Evolutionary conservation across 805 yeast species (phyloP).

Genomic region (Candida bentonensis): DNA sequence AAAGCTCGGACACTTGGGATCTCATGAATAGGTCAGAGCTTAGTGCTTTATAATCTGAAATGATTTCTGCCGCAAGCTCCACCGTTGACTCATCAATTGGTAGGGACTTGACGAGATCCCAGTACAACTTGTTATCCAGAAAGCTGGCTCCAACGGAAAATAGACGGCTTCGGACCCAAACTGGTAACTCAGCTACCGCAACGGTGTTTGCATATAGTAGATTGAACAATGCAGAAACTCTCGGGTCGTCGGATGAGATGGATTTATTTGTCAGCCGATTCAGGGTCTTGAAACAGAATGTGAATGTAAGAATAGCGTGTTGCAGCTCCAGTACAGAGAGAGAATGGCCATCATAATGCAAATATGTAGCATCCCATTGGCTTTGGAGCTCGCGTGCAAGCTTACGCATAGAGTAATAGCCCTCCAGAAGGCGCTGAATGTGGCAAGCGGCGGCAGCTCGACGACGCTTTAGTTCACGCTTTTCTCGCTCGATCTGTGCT

Average conservation of each 20-base stretch:
- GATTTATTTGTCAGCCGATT: slow-evolving; percentile 4
- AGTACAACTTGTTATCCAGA: not conserved
- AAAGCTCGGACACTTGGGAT: not conserved
- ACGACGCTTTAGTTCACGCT: slow-evolving; percentile 42
- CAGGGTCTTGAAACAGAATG: slow-evolving; percentile 5
- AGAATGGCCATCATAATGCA: slow-evolving; percentile 8
- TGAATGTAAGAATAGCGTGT: slow-evolving; percentile 4
- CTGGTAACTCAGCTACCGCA: not conserved
- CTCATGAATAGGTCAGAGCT: not conserved
- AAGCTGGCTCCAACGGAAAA: not conserved
- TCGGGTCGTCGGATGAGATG: slow-evolving; percentile 4
- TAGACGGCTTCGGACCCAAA: not conserved
- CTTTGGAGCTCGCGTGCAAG: slow-evolving; percentile 19
- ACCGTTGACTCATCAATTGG: not conserved
- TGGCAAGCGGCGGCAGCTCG: slow-evolving; percentile 34
- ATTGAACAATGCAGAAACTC: not conserved
- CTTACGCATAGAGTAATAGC: slow-evolving; percentile 22
- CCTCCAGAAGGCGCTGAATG: slow-evolving; percentile 38
- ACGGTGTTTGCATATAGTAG: not conserved
- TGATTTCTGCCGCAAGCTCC: not conserved
- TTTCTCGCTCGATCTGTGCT: slow-evolving; percentile 51
- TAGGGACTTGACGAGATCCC: not conserved
- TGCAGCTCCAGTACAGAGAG: slow-evolving; percentile 7
- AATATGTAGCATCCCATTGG: slow-evolving; percentile 16
- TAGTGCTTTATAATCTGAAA: not conserved